A percentile compares a stretch with the other conserved stretches of the same genome.
Evolutionary conservation across 2,329 filamentous ascomycete species (phyloP).

Genomic region (Knoxdaviesia capensis): DNA sequence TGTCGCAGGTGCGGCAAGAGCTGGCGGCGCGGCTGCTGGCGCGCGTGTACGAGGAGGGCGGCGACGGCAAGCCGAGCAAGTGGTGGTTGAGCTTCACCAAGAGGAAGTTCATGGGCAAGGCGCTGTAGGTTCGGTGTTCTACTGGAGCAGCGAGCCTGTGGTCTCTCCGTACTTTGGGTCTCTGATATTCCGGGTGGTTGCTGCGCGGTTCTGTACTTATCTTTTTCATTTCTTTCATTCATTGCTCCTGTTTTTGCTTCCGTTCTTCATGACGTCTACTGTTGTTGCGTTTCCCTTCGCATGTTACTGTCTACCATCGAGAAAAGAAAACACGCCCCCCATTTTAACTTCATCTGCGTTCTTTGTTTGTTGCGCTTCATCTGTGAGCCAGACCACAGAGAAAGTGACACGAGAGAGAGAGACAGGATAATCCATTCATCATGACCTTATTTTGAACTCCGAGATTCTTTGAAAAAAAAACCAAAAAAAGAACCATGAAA

Average conservation of each 20-base stretch:
- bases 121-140: slow-evolving; percentile 28
- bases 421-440: too few species aligned
- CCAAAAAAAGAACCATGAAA: too few species aligned
- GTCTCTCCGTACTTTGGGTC: too few species aligned
- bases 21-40: slow-evolving; percentile 64
- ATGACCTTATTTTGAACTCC: too few species aligned
- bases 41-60: slow-evolving; percentile 63
- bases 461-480: too few species aligned
- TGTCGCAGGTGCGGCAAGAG: slow-evolving; percentile 86
- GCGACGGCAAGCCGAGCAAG: slow-evolving; percentile 52
- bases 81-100: slow-evolving; percentile 99
- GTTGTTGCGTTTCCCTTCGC: not conserved
- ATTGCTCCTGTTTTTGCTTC: not conserved
- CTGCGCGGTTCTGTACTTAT: slow-evolving; percentile 2
- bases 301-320: not conserved
- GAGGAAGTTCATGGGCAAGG: slow-evolving; percentile 99
- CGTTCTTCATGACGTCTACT: not conserved
- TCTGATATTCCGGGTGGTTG: too few species aligned
- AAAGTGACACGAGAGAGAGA: too few species aligned
- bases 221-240: slow-evolving; percentile 1
- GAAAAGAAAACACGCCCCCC: too few species aligned
- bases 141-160: not conserved
- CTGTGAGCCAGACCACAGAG: too few species aligned
- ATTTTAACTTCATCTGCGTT: too few species aligned
- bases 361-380: too few species aligned